Base-by-base conservation (phyloP, 2,329 filamentous ascomycete genomes). In the Orbilia oligospora region DNA sequence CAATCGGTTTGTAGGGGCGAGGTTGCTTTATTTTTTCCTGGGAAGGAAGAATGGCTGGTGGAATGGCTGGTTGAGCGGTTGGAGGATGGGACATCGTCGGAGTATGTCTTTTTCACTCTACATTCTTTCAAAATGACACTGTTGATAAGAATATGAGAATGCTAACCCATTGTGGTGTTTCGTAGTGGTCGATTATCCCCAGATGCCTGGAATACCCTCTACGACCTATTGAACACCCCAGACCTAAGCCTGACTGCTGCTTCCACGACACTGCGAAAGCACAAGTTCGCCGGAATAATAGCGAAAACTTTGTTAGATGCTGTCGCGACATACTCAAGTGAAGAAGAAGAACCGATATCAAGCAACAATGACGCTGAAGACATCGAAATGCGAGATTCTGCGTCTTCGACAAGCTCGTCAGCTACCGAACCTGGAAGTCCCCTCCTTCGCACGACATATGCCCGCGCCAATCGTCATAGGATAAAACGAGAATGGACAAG, bases 11-110 rank as follows among this genome's bases (percentile, higher is more conserved):
- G 41, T 55, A 69, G 76, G 71, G 56, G 64, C 44, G 41, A 56
- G 8, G 22, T 41, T 14, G 44, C 48, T 64, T 22, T 65, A 33
- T 61, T 51, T 65, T 84, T 82, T 73, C 82, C 83, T 80, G 83
- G 81, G 30, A 87, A 88, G 82, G 88, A 90, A 81, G 90, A 92
- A 85, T 92, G 90, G 89, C 86, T 91, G 14, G 83, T 91, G 72
- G 87, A 88, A 82, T 92, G 91, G 91, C 84, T 91, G 12, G 24
- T 84, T 91, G 81, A 90, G 89, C 66, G 76, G n/a, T 68, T 79
- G 16, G 67, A 49, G 18, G 73, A 63, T 48, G 61, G 58, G 46
- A 27, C 51, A 22, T 67, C 73, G 14, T 53, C 67, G 66, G 67
- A 71, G 73, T 77, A 49, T 24, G 73, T 63, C 9, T 14, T 46